Conservation (phyloP, 495 filamentous ascomycete species). For the Aspergillus olivimuriae region DNA sequence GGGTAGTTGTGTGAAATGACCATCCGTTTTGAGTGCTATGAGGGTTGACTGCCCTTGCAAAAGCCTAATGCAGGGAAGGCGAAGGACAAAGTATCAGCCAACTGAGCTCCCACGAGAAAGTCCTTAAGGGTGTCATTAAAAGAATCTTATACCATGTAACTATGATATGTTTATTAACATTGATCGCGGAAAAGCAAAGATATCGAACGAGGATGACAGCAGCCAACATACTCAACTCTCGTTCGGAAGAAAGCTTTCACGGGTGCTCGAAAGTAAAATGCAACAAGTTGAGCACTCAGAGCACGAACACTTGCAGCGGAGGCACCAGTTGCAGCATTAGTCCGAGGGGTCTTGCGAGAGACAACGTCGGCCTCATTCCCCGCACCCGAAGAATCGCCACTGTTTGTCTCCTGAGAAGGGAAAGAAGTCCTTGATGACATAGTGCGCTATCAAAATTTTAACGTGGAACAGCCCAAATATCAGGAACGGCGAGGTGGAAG, state of each 20-base stretch:
- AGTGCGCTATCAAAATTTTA: no score
- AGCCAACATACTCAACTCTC: slow-evolving; percentile 67
- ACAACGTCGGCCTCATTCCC: slow-evolving; percentile 6
- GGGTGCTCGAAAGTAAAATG: slow-evolving; percentile 86
- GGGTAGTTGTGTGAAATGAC: slow-evolving; percentile 69
- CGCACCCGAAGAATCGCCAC: no score
- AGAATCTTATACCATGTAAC: slow-evolving; percentile 50
- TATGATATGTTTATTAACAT: no score
- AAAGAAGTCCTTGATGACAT: not conserved
- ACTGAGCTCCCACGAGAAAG: not conserved
- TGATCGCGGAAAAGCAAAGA: no score
- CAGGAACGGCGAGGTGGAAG: no score
- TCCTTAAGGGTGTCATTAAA: no score
- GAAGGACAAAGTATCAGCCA: slow-evolving; percentile 15
- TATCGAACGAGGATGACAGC: no score
- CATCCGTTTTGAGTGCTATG: slow-evolving; percentile 49
- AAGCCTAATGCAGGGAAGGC: slow-evolving; percentile 37
- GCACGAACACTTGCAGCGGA: slow-evolving; percentile 78
- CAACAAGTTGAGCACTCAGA: slow-evolving; percentile 67
- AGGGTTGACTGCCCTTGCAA: slow-evolving; percentile 64
- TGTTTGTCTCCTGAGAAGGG: not conserved
- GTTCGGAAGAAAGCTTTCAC: slow-evolving; percentile 86
- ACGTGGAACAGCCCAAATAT: no score
- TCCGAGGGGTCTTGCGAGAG: slow-evolving; percentile 39
- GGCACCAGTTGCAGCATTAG: slow-evolving; percentile 67